phyloP scores from a whole-genome alignment of 2,329 filamentous ascomycete genomes.

The Aspergillus ruber region DNA sequence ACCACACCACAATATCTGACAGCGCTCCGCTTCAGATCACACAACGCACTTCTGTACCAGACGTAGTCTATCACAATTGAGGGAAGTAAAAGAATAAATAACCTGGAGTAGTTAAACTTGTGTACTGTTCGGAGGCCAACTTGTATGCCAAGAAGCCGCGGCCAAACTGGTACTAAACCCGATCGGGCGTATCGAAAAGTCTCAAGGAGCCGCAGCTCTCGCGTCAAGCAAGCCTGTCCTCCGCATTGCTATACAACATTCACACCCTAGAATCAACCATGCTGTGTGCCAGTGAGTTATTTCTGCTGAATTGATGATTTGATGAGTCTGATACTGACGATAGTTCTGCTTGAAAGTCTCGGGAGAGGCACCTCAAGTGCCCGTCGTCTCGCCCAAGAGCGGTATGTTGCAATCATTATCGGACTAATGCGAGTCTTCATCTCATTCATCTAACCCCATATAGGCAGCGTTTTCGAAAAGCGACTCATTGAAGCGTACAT shows the following conservation, averaged over 20 bases:
- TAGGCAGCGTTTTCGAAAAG: conserved; percentile 88
- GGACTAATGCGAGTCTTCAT: conserved; percentile 6
- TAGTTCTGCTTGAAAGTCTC: conserved; percentile 59
- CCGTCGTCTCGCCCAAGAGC: conserved; percentile 90
- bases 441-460: conserved; percentile 21
- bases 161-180: conserved; percentile 24
- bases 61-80: not conserved
- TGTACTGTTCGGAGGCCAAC: not conserved
- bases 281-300: conserved; percentile 58
- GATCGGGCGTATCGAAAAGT: conserved; percentile 28
- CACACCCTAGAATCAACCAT: conserved; percentile 36
- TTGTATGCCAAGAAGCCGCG: not conserved
- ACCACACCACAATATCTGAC: not conserved
- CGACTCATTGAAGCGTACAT: conserved; percentile 93
- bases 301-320: conserved; percentile 5
- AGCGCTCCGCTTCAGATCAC: not conserved
- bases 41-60: not conserved
- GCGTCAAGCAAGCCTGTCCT: conserved; percentile 18
- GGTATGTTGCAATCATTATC: conserved; percentile 50
- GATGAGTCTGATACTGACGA: conserved; percentile 12
- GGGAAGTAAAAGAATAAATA: not conserved
- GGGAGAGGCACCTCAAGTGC: conserved; percentile 89
- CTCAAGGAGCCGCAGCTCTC: conserved; percentile 29
- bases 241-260: conserved; percentile 16
- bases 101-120: not conserved